A percentile compares a stretch with the other conserved stretches of the same genome.
phyloP scores from a whole-genome alignment of 768 basidiomycete species.

The Leccinum uliginosum region DNA sequence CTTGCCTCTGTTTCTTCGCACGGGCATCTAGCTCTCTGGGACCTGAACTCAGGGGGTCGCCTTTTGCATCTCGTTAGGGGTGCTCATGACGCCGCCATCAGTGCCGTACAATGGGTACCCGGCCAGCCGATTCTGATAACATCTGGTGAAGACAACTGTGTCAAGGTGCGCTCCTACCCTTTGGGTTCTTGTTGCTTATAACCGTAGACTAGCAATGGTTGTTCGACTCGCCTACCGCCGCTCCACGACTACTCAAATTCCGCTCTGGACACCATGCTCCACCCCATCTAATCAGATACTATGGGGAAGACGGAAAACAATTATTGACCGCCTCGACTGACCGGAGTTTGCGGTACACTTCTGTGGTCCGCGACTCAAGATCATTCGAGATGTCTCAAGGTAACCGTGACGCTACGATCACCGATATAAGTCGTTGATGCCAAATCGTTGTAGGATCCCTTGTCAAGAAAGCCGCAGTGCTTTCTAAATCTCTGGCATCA shows the following conservation, averaged over 20 bases:
- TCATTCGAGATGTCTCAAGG: constrained; percentile 96
- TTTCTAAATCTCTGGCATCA: constrained; percentile 74
- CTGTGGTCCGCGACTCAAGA: constrained; percentile 91
- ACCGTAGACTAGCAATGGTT: constrained; percentile 81
- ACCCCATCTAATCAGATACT: constrained; percentile 89
- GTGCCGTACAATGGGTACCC: constrained; percentile 84
- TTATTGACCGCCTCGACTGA: constrained; percentile 86
- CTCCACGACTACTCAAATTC: constrained; percentile 86
- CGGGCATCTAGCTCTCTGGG: constrained; percentile 92
- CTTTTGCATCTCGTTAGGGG: constrained; percentile 81
- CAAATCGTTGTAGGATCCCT: constrained; percentile 61
- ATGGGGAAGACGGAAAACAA: constrained; percentile 96
- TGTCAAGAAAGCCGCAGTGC: constrained; percentile 69
- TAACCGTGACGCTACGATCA: constrained; percentile 21
- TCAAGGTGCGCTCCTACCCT: constrained; percentile 59
- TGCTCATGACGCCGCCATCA: constrained; percentile 85
- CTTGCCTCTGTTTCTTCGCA: constrained; percentile 83
- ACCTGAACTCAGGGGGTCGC: constrained; percentile 76
- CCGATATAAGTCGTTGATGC: constrained; percentile 1
- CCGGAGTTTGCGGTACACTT: constrained; percentile 83
- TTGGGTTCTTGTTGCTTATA: background rate
- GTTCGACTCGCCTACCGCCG: constrained; percentile 84
- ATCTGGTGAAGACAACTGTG: constrained; percentile 90
- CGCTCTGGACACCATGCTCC: constrained; percentile 90
- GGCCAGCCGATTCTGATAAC: constrained; percentile 89